A percentile compares a stretch with the other conserved stretches of the same genome.
These are phyloP conservation scores for Fusarium napiforme DNA, from an alignment of 2,329 filamentous ascomycete species.

Conservation along the genomic window DNA sequence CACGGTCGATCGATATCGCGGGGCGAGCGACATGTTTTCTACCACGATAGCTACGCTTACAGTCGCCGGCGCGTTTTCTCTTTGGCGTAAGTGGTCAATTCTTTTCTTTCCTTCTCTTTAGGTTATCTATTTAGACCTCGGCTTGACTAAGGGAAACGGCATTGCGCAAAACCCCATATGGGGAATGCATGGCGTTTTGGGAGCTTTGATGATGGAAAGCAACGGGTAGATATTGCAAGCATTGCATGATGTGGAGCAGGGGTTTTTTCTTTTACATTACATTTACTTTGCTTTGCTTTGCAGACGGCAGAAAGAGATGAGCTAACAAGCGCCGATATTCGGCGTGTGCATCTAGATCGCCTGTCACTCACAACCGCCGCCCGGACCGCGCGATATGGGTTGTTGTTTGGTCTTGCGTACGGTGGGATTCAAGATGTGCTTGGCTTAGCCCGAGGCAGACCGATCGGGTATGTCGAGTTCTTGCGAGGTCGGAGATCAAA, in stretches of 20 bases:
- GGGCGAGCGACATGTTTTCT: conserved; percentile 79
- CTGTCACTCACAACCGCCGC: conserved; percentile 82
- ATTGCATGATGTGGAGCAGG: conserved; percentile 9
- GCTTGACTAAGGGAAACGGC: conserved; percentile 24
- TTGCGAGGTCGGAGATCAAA: conserved; percentile 57
- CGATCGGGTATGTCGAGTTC: conserved; percentile 79
- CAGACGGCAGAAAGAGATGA: neutral
- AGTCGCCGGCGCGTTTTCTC: conserved; percentile 86
- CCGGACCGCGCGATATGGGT: conserved; percentile 81
- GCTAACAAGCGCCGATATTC: conserved; percentile 46
- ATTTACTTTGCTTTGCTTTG: neutral
- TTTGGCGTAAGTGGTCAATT: conserved; percentile 73
- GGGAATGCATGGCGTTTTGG: conserved; percentile 25
- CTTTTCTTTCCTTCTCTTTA: neutral
- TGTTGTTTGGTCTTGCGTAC: conserved; percentile 82
- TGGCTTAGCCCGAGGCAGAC: conserved; percentile 74
- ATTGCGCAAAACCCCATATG: conserved; percentile 31
- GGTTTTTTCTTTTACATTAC: neutral
- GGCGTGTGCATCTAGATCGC: conserved; percentile 66
- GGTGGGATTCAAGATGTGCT: conserved; percentile 83
- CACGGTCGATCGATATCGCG: conserved; percentile 79
- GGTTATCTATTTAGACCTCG: neutral
- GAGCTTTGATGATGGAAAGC: conserved; percentile 38
- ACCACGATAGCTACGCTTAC: conserved; percentile 85
- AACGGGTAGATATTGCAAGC: conserved; percentile 42